Conservation (phyloP, 2,329 filamentous ascomycete species). For the Whalleya microplaca region DNA sequence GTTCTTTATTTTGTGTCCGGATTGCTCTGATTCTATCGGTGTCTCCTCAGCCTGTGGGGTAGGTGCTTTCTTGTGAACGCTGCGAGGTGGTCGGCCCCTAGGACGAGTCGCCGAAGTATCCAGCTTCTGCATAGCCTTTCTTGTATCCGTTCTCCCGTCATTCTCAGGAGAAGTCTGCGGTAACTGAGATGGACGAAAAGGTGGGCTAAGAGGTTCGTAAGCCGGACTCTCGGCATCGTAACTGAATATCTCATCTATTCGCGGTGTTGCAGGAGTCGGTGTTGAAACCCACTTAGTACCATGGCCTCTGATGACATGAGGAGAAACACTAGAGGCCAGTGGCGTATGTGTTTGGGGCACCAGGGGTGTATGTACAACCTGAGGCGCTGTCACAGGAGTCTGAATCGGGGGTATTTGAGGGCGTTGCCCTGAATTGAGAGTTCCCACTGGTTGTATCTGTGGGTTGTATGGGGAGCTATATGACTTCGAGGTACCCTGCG, state of each 20-base stretch:
- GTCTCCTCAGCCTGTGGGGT: constrained; percentile 52
- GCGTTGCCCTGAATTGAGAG: constrained; percentile 24
- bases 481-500: constrained; percentile 19
- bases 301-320: constrained; percentile 40
- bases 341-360: constrained; percentile 31
- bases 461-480: constrained; percentile 36
- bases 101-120: constrained; percentile 28
- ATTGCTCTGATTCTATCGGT: constrained; percentile 46
- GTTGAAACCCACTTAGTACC: constrained; percentile 64
- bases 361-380: constrained; percentile 21
- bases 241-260: constrained; percentile 33
- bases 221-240: constrained; percentile 55
- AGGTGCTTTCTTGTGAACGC: constrained; percentile 37
- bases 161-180: constrained; percentile 39
- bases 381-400: constrained; percentile 26
- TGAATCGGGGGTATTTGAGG: constrained; percentile 26
- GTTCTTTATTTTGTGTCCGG: constrained; percentile 57
- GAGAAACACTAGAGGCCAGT: constrained; percentile 17
- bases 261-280: constrained; percentile 62
- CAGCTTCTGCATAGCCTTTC: constrained; percentile 35
- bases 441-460: constrained; percentile 25
- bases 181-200: constrained; percentile 44
- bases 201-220: constrained; percentile 63
- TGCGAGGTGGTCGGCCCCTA: constrained; percentile 42
- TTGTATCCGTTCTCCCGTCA: constrained; percentile 39